Base-by-base conservation (phyloP, 495 filamentous ascomycete genomes). In the Cenococcum geophilum region DNA sequence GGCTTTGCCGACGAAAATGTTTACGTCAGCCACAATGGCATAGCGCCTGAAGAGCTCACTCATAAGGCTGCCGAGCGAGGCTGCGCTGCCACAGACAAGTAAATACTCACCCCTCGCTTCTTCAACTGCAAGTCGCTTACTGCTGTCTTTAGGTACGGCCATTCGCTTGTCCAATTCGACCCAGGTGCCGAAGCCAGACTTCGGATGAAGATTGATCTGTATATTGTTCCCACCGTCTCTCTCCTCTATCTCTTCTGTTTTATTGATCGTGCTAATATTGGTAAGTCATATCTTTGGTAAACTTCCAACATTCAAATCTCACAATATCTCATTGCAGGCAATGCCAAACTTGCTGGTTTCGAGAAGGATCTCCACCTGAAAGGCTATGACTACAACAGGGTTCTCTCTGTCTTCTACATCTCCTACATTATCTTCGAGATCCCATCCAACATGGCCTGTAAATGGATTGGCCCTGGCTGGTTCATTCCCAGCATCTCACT, bases 51-150 rank as follows among this genome's bases (percentile, higher is more conserved):
- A 6, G 16, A 62, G 47, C 54, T 62, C 35, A 70, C 75, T 23
- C 77, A 79, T 61, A 72, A 75, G 56, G 78, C 75, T 21, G 83
- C 82, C n/a, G 83, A 80, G 64, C 73, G 76, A 18, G 84, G 84
- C 21, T 77, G 81, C 56, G 76, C 73, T 0, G 84, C 83, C 4
- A 86, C 84, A 0, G 85, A 89, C 61, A 75, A 78, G 79, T 84
- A 68, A 78, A 60, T 34, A 32, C 27, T 32, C 27, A 32, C 27
- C 27, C 27, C 51, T 12, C 32, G n/a, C 45, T n/a, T 62, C 22
- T 37, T 16, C 27, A 6, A 47, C 51, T 47, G 35, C 23, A 54
- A 40, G 36, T 22, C 16, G 23, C 42, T 42, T 66, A 58, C 43
- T 56, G 47, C 32, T 27, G 11, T 54, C 51, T 48, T 20, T 47